Evolutionary conservation across 2,329 filamentous ascomycete genomes (phyloP).

Genomic region (Colletotrichum destructivum): DNA sequence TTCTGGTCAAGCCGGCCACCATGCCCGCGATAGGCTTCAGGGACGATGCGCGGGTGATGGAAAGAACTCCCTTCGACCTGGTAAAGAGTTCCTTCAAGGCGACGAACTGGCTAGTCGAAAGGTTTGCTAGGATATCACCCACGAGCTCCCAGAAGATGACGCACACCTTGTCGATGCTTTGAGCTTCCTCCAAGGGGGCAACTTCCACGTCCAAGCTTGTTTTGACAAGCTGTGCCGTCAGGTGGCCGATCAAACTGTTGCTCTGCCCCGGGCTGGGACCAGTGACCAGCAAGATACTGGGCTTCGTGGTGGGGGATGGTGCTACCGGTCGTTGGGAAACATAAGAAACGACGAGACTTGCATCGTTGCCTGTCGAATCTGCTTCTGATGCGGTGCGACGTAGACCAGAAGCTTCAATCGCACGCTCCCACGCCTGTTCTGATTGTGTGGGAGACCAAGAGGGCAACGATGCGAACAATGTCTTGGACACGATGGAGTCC

Average conservation of each 20-base stretch:
- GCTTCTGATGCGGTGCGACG: neutral
- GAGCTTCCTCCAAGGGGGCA: neutral
- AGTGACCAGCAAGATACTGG: neutral
- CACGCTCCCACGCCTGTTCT: neutral
- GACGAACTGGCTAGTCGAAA: neutral
- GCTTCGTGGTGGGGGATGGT: neutral
- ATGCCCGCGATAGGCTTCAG: neutral
- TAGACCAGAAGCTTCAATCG: constrained; percentile 1
- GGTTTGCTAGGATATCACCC: neutral
- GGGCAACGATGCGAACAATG: neutral
- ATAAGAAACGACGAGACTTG: neutral
- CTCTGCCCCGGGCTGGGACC: neutral
- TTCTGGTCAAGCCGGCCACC: constrained; percentile 1
- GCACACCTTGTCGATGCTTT: constrained; percentile 1
- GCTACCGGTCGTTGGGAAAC: neutral
- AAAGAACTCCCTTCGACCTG: neutral
- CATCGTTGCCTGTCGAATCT: neutral
- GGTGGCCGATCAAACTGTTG: neutral
- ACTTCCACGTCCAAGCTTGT: neutral
- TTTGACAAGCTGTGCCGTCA: neutral
- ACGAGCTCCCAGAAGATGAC: constrained; percentile 6
- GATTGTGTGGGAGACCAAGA: constrained; percentile 9
- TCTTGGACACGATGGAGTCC: neutral
- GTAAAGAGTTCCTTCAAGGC: neutral
- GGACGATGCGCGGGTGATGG: constrained; percentile 6